Evolutionary conservation across 2,329 filamentous ascomycete genomes (phyloP), one percentile per base, ranked within the genome.

Genomic region (Aspergillus sp.): DNA sequence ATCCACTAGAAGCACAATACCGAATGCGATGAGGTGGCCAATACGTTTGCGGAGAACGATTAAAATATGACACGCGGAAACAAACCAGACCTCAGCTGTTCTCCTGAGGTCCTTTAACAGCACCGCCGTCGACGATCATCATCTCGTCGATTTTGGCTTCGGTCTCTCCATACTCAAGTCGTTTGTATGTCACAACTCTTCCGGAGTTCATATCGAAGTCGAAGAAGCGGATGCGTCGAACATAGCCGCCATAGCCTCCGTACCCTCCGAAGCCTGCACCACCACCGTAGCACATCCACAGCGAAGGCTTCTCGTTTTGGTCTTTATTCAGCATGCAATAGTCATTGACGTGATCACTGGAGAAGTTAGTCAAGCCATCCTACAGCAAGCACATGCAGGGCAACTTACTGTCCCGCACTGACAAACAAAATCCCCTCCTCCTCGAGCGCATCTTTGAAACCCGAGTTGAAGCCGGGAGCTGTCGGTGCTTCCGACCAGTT

Each of bases 201-300:
- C 88, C 93, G 54, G 89, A 85, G 66, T 95, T 95, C 73, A 92
- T 89, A 70, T 99, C 93, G 47, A 99, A 84, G 62, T 97, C 93
- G 67, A 94, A 99, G 41, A 99, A 82, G 45, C 94, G 83, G 49
- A 96, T 81, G 26, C 91, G 85, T 22, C 94, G 87, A 64, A 92
- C 81, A 68, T 88, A 97, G 3, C 87, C 88, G 40, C 86, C 86
- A 68, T 96, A 97, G 5, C 93, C 92, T 17, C 88, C 94, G 68
- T 99, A 99, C 0, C 94, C 94, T 50, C 94, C 94, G 63, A 99
- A 96, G 1, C 94, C 94, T 24, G 86, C 84, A 22, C 89, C 94
- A 30, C 94, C 94, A 8, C 86, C 93, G 71, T 97, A 97, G 77
- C 94, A 99, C 92, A 99, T 96, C 94, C 94, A 99, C 2, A 97